Base-by-base conservation (phyloP, 73 alveolate species). In the Paramecium sexaurelia region DNA sequence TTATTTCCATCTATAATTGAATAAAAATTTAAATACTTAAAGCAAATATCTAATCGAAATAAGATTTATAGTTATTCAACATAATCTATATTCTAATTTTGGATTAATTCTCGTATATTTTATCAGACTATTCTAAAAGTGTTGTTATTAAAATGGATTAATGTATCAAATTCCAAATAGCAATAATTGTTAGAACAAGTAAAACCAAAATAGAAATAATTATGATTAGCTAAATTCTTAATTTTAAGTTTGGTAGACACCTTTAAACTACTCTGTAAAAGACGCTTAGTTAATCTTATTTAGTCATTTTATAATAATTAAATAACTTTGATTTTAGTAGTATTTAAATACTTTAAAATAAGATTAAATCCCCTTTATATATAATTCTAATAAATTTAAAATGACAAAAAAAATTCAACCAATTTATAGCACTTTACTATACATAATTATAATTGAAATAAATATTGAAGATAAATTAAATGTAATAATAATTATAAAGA, bases 401-500 rank as follows among this genome's bases (percentile, higher is more conserved):
- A n/a, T n/a, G n/a, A n/a, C n/a, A n/a, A n/a, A n/a, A n/a, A n/a
- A n/a, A n/a, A n/a, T n/a, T n/a, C n/a, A n/a, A n/a, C n/a, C n/a
- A n/a, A n/a, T n/a, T 2, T 17, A 51, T 51, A 6, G 6, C 27
- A 51, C 15, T 4, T 29, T n/a, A 51, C 17, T 29, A n/a, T 51
- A 51, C 22, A 51, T 51, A n/a, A n/a, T 51, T 17, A 51, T 51
- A 51, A n/a, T 51, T 51, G 27, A 51, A 17, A 51, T 56, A 61
- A 29, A 47, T 47, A 47, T 47, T 47, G 67, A 61, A 29, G 57
- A 61, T 61, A 61, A 61, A 29, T 61, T 26, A 26, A 15, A 51
- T 61, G 83, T 32, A 61, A 61, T 61, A 61, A 61, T 61, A 61
- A 61, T 61, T 61, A 26, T 61, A 61, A 61, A 61, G 83, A 61